phyloP scores from a whole-genome alignment of 768 basidiomycete genomes.

The Xanthoconium purpureum region DNA sequence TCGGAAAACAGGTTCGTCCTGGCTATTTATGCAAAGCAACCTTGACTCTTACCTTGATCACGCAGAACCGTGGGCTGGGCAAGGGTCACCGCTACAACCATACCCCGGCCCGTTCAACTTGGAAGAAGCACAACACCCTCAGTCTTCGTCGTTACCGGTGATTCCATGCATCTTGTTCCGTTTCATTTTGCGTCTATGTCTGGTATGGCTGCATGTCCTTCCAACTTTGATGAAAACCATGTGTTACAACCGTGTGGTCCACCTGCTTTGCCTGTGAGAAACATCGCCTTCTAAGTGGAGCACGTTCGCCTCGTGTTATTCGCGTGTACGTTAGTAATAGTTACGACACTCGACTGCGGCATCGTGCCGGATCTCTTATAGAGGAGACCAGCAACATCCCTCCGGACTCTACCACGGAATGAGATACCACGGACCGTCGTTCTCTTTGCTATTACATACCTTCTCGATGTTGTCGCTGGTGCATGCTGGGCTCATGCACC shows the following conservation, averaged over 20 bases:
- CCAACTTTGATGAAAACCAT: slow-evolving; percentile 14
- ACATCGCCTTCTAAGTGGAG: not conserved
- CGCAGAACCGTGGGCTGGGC: slow-evolving; percentile 92
- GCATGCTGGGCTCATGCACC: slow-evolving; percentile 11
- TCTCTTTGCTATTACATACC: slow-evolving; percentile 13
- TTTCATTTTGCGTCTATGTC: slow-evolving; percentile 27
- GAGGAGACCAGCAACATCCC: slow-evolving; percentile 1
- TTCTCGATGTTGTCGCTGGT: slow-evolving; percentile 12
- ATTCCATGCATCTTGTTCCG: slow-evolving; percentile 23
- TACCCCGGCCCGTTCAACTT: slow-evolving; percentile 83
- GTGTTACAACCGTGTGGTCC: not conserved
- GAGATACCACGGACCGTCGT: slow-evolving; percentile 8
- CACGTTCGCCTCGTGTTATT: slow-evolving; percentile 17
- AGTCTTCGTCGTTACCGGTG: slow-evolving; percentile 84
- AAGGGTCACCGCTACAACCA: slow-evolving; percentile 96
- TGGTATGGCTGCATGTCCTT: slow-evolving; percentile 23
- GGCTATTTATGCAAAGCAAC: not conserved
- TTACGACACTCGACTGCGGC: slow-evolving; percentile 20
- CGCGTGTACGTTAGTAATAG: slow-evolving; percentile 14
- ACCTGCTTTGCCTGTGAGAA: slow-evolving; percentile 7
- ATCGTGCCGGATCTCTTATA: slow-evolving; percentile 2
- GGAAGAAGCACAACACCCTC: slow-evolving; percentile 99
- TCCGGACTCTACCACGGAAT: slow-evolving; percentile 12
- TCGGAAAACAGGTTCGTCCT: slow-evolving; percentile 82
- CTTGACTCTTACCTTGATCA: slow-evolving; percentile 2